Conservation (phyloP, 1,139 yeast species). For the Protomyces gravidus region DNA sequence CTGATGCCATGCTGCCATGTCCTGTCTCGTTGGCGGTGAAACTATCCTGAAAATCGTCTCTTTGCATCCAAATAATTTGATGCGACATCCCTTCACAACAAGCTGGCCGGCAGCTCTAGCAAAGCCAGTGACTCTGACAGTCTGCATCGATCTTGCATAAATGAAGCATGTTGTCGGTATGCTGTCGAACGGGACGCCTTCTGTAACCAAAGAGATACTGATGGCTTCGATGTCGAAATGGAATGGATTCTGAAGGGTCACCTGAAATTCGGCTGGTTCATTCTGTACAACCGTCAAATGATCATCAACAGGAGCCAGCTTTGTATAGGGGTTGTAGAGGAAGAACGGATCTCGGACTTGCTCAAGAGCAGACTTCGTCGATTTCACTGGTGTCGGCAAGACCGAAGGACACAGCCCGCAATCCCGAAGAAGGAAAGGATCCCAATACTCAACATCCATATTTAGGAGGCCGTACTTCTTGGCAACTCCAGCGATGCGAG, state of each 20-base stretch:
- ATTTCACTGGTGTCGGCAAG: not conserved
- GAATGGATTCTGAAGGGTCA: constrained; percentile 74
- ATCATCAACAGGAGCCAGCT: constrained; percentile 28
- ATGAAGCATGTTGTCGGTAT: constrained; percentile 35
- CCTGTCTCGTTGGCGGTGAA: constrained; percentile 33
- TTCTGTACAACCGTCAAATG: constrained; percentile 30
- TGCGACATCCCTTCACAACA: constrained; percentile 45
- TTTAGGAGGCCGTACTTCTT: constrained; percentile 38
- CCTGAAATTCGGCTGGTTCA: constrained; percentile 38
- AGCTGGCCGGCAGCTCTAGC: constrained; percentile 48
- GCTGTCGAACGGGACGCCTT: constrained; percentile 33
- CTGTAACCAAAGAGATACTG: constrained; percentile 43
- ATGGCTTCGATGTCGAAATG: constrained; percentile 65
- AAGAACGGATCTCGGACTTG: constrained; percentile 36
- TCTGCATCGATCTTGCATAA: constrained; percentile 37
- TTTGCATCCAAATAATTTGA: constrained; percentile 50
- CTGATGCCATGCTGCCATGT: constrained; percentile 37
- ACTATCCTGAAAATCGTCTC: constrained; percentile 41
- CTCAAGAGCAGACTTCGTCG: not conserved
- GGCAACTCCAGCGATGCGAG: constrained; percentile 38
- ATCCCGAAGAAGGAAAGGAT: constrained; percentile 59
- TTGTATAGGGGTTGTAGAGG: constrained; percentile 46
- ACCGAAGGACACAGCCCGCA: constrained; percentile 37
- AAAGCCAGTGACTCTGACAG: constrained; percentile 45
- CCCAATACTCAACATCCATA: constrained; percentile 55